phyloP scores from a whole-genome alignment of 306 rosid genomes.

The Cicer judaicum region DNA sequence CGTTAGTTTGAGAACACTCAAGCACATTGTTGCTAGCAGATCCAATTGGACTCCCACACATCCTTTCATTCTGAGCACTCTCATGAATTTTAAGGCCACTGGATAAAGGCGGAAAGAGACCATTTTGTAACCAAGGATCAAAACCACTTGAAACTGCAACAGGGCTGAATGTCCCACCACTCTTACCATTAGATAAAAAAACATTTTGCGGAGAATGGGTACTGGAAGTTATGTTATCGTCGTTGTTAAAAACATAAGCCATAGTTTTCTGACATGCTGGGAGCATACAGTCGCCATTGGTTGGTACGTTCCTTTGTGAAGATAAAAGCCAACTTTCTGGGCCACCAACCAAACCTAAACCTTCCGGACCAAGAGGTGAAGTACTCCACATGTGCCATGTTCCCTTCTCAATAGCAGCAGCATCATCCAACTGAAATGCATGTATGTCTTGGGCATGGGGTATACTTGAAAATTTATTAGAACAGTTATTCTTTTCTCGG shows the following conservation, averaged over 20 bases:
- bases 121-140: conserved; percentile 81
- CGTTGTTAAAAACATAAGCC: conserved; percentile 73
- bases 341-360: conserved; percentile 85
- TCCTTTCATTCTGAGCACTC: conserved; percentile 62
- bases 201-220: conserved; percentile 65
- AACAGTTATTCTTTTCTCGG: conserved; percentile 73
- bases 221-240: conserved; percentile 64
- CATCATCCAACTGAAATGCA: conserved; percentile 57
- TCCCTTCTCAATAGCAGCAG: conserved; percentile 67
- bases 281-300: conserved; percentile 66
- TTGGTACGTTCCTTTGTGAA: conserved; percentile 62
- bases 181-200: conserved; percentile 75
- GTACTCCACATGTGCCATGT: conserved; percentile 99
- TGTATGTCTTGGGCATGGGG: conserved; percentile 60
- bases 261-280: conserved; percentile 72
- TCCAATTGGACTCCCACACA: conserved; percentile 68
- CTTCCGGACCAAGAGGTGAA: conserved; percentile 91
- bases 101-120: conserved; percentile 74
- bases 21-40: conserved; percentile 61
- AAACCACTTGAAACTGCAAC: conserved; percentile 60
- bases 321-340: conserved; percentile 79
- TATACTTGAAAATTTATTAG: conserved; percentile 59
- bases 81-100: conserved; percentile 63
- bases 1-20: conserved; percentile 61
- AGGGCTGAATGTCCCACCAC: conserved; percentile 66